These are phyloP conservation scores for Diospyros kaki DNA, from an alignment of 148 eudicot genomes.

Conservation along the genomic window DNA sequence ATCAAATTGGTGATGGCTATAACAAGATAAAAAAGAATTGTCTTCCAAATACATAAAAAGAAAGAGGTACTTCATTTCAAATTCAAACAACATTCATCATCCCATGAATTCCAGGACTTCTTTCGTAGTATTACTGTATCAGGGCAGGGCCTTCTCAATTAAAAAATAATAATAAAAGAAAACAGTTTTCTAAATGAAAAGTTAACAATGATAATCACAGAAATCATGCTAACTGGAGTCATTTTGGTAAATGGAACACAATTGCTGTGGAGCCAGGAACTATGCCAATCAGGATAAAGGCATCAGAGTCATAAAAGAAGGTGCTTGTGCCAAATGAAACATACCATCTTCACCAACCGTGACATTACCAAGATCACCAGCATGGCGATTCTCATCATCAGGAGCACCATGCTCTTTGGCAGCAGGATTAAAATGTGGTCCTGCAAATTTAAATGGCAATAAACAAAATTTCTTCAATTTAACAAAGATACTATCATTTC, in stretches of 20 bases:
- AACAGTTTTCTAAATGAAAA: too few species aligned
- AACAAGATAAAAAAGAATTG: not conserved
- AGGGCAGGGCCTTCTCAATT: not conserved
- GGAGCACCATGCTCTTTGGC: conserved; percentile 93
- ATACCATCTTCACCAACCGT: conserved; percentile 91
- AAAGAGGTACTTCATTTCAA: not conserved
- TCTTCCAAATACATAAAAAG: not conserved
- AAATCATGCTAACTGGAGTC: not conserved
- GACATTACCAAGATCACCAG: conserved; percentile 95
- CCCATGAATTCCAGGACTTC: not conserved
- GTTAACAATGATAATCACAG: not conserved
- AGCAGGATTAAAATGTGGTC: conserved; percentile 87
- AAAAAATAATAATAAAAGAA: not conserved
- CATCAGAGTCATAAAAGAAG: not conserved
- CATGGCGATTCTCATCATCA: conserved; percentile 80
- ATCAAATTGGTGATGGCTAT: not conserved
- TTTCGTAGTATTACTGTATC: not conserved
- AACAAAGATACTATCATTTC: not conserved
- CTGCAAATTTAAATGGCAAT: conserved; percentile 27
- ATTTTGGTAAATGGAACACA: not conserved
- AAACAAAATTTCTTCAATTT: not conserved
- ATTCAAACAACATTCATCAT: not conserved
- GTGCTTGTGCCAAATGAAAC: conserved; percentile 5
- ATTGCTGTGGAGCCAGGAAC: not conserved
- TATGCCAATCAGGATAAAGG: not conserved